These are phyloP conservation scores for Nectriaceae sp. DNA, from an alignment of 2,329 filamentous ascomycete genomes.

Conservation along the genomic window DNA sequence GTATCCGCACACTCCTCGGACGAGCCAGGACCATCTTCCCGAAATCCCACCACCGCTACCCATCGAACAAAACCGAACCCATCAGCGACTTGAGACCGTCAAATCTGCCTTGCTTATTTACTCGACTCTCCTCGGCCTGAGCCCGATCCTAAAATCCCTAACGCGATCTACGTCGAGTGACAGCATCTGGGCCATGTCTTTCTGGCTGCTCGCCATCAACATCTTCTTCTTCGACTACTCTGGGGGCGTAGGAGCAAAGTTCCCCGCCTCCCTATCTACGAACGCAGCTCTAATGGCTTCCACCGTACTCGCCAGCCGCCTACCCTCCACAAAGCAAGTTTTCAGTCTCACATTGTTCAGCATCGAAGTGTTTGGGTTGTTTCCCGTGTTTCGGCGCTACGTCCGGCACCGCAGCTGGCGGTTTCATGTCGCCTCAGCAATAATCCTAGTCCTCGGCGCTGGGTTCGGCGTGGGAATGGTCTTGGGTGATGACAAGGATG, in stretches of 20 bases:
- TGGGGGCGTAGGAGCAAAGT: slow-evolving; percentile 62
- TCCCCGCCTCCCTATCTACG: slow-evolving; percentile 78
- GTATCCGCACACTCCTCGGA: slow-evolving; percentile 26
- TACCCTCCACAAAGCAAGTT: slow-evolving; percentile 89
- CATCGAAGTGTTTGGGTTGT: slow-evolving; percentile 95
- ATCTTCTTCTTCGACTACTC: slow-evolving; percentile 98
- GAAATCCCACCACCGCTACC: slow-evolving; percentile 31
- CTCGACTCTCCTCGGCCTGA: slow-evolving; percentile 86
- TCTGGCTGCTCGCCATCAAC: slow-evolving; percentile 91
- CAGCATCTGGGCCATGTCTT: slow-evolving; percentile 96
- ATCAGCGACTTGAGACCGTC: slow-evolving; percentile 70
- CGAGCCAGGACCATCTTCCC: slow-evolving; percentile 33
- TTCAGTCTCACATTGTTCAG: slow-evolving; percentile 94
- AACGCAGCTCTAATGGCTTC: slow-evolving; percentile 97
- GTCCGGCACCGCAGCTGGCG: slow-evolving; percentile 79
- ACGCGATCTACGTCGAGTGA: slow-evolving; percentile 90
- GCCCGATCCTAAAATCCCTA: slow-evolving; percentile 94
- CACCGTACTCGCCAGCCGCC: slow-evolving; percentile 86
- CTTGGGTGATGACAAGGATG: slow-evolving; percentile 45
- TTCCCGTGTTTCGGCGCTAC: slow-evolving; percentile 94
- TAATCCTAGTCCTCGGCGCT: slow-evolving; percentile 75
- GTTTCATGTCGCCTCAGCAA: slow-evolving; percentile 77
- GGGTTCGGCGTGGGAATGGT: slow-evolving; percentile 74
- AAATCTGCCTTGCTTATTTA: slow-evolving; percentile 95
- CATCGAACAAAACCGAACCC: slow-evolving; percentile 43